Base-by-base conservation (phyloP, 192 early-diverging fungal species). In the Haplosporangium gracile region DNA sequence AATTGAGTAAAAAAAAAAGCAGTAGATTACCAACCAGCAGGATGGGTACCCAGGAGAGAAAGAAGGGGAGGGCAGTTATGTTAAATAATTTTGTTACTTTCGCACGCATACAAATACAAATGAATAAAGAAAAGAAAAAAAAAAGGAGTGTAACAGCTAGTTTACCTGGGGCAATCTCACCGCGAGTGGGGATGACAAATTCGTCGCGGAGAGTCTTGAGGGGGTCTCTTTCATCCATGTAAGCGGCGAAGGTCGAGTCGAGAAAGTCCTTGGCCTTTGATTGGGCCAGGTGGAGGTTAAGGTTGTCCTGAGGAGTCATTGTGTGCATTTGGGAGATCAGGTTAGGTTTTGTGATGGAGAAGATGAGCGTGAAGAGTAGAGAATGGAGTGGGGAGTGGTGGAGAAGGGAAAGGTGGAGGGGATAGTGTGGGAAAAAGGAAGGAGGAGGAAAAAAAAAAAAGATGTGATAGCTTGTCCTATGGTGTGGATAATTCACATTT, bases 151-250 rank as follows among this genome's bases (percentile, higher is more conserved):
- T 39, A 68, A n/a, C n/a, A n/a, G n/a, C n/a, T n/a, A n/a, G 5
- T 1, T 5, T 81, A 86, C 84, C 84, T 81, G 76, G 75, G 6
- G 81, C 80, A 70, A 92, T 83, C 34, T 95, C 87, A 47, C 76
- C 82, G 32, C 89, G 70, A 20, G 88, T 93, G 22, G 96, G 96
- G 42, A 96, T 93, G 32, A 72, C 86, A 90, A 97, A 97, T 87
- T 97, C 94, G 68, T 77, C 77, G 78, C 95, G 93, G 57, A 95
- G 87, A 10, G 76, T 47, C 22, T 78, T 85, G 26, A 95, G 91
- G 29, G 93, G 87, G 80, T 95, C 95, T 18, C 74, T 74, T 5
- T 81, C 80, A 79, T 96, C 95, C 88, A 96, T 90, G 47, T 75
- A 76, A 55, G 74, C 63, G 11, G 95, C 93, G 91, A 96, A 94